Conservation (phyloP, 2,329 filamentous ascomycete species). For the Hymenoscyphus scutula region DNA sequence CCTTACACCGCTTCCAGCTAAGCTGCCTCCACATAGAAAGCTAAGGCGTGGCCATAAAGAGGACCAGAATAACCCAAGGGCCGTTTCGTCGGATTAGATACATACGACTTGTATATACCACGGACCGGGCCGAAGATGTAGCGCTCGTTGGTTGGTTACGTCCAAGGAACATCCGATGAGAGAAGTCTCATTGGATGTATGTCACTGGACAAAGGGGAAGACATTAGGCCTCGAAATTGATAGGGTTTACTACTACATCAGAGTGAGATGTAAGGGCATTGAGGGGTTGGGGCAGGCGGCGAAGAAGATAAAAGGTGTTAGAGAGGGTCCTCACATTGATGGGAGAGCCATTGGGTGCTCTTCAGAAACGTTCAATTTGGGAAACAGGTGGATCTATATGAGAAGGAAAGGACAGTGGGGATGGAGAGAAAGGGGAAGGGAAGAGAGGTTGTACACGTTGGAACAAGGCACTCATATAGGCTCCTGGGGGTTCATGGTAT, state of each 20-base stretch:
- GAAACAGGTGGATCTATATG: conserved; percentile 18
- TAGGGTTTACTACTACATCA: conserved; percentile 46
- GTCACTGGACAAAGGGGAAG: conserved; percentile 34
- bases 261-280: conserved; percentile 36
- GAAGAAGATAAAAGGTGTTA: conserved; percentile 23
- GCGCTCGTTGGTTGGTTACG: too few species aligned
- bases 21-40: background rate
- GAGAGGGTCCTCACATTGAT: conserved; percentile 32
- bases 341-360: conserved; percentile 25
- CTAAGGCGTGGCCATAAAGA: background rate
- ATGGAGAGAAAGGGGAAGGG: conserved; percentile 31
- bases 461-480: too few species aligned
- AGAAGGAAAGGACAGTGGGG: conserved; percentile 24
- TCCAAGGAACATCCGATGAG: conserved; percentile 48
- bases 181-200: conserved; percentile 48
- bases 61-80: background rate
- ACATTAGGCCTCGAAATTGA: conserved; percentile 41
- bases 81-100: background rate
- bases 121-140: too few species aligned
- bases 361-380: background rate
- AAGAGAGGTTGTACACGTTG: background rate
- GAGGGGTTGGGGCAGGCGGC: conserved; percentile 27
- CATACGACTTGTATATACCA: background rate
- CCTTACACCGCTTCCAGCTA: background rate
- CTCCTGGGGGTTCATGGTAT: too few species aligned